Evolutionary conservation across 2,329 filamentous ascomycete genomes (phyloP).

Genomic region (Microascus cirrosus): DNA sequence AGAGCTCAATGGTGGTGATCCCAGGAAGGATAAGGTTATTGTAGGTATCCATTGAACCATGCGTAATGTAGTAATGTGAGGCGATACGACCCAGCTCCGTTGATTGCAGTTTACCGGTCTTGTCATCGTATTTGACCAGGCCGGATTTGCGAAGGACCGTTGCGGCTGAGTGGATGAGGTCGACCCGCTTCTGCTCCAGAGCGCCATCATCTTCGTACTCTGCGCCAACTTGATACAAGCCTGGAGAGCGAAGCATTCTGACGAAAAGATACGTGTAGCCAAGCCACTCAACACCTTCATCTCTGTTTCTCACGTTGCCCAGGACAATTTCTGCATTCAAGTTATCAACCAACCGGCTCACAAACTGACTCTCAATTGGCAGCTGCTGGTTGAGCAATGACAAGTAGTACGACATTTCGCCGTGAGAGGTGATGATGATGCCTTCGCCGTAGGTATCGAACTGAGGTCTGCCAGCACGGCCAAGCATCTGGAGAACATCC

Average conservation of each 20-base stretch:
- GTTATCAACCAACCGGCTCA: conserved; percentile 88
- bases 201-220: conserved; percentile 91
- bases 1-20: conserved; percentile 88
- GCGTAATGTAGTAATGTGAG: conserved; percentile 96
- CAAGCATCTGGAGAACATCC: conserved; percentile 97
- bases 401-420: conserved; percentile 93
- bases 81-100: conserved; percentile 93
- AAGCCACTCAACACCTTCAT: conserved; percentile 98
- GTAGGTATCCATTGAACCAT: conserved; percentile 94
- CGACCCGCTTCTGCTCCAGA: conserved; percentile 93
- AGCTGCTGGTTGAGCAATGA: conserved; percentile 94
- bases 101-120: conserved; percentile 74
- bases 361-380: conserved; percentile 92
- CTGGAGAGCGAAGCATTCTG: conserved; percentile 91
- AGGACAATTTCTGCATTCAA: conserved; percentile 93
- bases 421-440: conserved; percentile 95
- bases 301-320: conserved; percentile 80
- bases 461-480: conserved; percentile 89
- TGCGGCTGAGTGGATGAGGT: conserved; percentile 89
- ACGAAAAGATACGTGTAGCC: conserved; percentile 98
- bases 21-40: conserved; percentile 90
- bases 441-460: conserved; percentile 97
- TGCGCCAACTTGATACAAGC: conserved; percentile 86
- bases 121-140: conserved; percentile 91
- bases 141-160: conserved; percentile 76